These are phyloP conservation scores for Phlebiopsis gigantea DNA, from an alignment of 768 basidiomycete genomes.

Conservation along the genomic window DNA sequence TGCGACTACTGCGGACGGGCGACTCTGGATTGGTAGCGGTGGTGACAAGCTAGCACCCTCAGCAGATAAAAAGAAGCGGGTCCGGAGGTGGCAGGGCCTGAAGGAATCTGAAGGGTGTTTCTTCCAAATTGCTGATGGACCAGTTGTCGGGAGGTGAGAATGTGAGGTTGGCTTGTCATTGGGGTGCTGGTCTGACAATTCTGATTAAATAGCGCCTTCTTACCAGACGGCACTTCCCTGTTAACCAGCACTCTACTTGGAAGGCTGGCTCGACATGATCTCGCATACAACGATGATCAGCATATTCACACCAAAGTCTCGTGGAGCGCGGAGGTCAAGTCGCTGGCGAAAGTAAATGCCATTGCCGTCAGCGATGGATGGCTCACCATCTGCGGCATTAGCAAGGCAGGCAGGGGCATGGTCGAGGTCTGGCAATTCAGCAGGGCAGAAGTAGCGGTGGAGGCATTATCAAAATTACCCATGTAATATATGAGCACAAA, in stretches of 20 bases:
- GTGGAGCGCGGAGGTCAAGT: slow-evolving; percentile 41
- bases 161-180: background rate
- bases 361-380: slow-evolving; percentile 42
- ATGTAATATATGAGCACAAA: background rate
- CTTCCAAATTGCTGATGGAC: slow-evolving; percentile 61
- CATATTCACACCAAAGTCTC: slow-evolving; percentile 36
- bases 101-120: slow-evolving; percentile 39
- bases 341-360: slow-evolving; percentile 61
- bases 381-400: slow-evolving; percentile 60
- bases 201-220: slow-evolving; percentile 40
- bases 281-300: slow-evolving; percentile 34
- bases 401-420: slow-evolving; percentile 49
- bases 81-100: slow-evolving; percentile 72
- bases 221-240: slow-evolving; percentile 35
- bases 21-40: slow-evolving; percentile 61
- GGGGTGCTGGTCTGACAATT: background rate
- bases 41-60: slow-evolving; percentile 44
- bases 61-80: slow-evolving; percentile 37
- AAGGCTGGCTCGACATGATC: slow-evolving; percentile 41
- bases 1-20: slow-evolving; percentile 73
- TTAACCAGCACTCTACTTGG: slow-evolving; percentile 61
- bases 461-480: background rate
- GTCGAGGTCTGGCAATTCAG: slow-evolving; percentile 51
- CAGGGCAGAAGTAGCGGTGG: background rate
- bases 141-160: slow-evolving; percentile 64